Evolutionary conservation across 1,139 yeast genomes (phyloP).

Genomic region (Protomyces inouyei): DNA sequence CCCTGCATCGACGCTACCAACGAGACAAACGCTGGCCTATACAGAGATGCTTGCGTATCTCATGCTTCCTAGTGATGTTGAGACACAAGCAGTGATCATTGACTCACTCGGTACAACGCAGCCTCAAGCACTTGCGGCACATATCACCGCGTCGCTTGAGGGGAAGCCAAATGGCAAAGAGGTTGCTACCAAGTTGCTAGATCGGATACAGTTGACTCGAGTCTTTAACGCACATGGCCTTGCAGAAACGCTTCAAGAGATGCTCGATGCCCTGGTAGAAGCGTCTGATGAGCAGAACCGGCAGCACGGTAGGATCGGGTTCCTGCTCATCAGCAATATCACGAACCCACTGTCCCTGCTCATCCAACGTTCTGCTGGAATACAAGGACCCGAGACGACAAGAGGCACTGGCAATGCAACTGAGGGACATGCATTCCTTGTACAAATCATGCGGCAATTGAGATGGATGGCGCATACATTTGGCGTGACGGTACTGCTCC

Average conservation of each 20-base stretch:
- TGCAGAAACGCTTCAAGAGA: neutral
- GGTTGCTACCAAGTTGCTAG: neutral
- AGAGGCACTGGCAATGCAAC: neutral
- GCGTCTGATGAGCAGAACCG: neutral
- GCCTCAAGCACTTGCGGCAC: neutral
- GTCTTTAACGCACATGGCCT: neutral
- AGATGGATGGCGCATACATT: neutral
- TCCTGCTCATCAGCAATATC: conserved; percentile 24
- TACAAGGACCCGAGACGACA: neutral
- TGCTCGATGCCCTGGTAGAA: neutral
- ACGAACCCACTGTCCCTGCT: conserved; percentile 23
- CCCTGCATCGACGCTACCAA: neutral
- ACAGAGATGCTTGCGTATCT: neutral
- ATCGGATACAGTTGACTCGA: neutral
- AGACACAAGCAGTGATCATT: neutral
- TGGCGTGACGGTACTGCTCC: conserved; percentile 15
- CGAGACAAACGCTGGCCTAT: neutral
- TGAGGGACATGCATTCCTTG: conserved; percentile 24
- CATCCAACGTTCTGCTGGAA: conserved; percentile 20
- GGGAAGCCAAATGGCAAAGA: neutral
- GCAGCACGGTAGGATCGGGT: conserved; percentile 10
- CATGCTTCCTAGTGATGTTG: neutral
- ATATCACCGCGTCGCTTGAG: neutral
- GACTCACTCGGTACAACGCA: neutral
- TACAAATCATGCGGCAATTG: conserved; percentile 7